Base-by-base conservation (phyloP, 2,329 filamentous ascomycete species). In the Colletotrichum noveboracense region DNA sequence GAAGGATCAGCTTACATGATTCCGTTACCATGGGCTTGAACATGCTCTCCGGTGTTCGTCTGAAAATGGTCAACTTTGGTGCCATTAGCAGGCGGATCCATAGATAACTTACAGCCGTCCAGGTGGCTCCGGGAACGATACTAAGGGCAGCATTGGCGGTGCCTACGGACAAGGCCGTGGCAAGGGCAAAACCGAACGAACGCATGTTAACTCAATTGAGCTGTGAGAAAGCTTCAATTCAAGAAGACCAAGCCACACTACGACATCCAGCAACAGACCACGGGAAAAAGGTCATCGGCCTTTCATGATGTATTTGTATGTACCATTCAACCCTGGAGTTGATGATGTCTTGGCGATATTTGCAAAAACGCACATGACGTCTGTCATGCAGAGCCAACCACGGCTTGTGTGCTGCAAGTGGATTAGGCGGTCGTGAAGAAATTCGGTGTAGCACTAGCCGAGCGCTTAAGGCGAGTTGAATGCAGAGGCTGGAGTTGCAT, bases 21-120 rank as follows among this genome's bases (percentile, higher is more conserved):
- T 55, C 92, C 92, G 2, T 89, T 91, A 3, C 92, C 93, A 79
- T 94, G 93, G 0, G 93, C 93, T 84, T 94, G 92, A 5, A 94
- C 85, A 77, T 93, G 91, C 36, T 89, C 86, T 8, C 88, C 88
- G 1, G 81, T 83, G 65, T 89, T 86, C 7, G 84, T 85, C 81
- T 87, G 34, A 12, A 71, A 60, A 4, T 80, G 3, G 1, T 7
- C 5, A 76, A 36, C 70, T 18, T 16, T 36, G 9, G 2, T 55
- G 10, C 3, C 0, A n/a, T 16, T 7, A 16, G n/a, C 14, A 18
- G 21, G 34, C 55, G 14, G 12, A 18, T 28, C 3, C 12, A 21
- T 38, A 7, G 14, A 3, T 24, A 6, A 77, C 84, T 69, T 77
- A 87, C 85, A 12, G 85, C 84, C 7, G 87, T 88, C 86, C 87